A percentile compares a stretch with the other conserved stretches of the same genome.
Conservation (phyloP, 805 yeast genomes). For the Yarrowia bubula region DNA sequence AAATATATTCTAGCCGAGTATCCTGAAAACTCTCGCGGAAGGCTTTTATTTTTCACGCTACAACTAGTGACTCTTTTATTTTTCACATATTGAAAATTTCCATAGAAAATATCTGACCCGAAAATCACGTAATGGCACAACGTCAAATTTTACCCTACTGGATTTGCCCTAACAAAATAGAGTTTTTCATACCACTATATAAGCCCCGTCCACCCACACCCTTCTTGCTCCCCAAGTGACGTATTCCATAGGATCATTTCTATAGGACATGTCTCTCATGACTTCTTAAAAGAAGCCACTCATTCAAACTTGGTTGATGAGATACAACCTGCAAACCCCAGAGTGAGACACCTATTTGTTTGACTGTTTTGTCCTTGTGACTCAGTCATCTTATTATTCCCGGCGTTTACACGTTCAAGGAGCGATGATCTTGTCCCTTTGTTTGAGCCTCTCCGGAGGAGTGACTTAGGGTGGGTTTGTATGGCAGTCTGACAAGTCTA, state of each 20-base stretch:
- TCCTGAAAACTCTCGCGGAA: too few relatives aligned
- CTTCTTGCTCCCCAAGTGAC: slow-evolving; percentile 57
- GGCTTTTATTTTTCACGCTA: too few relatives aligned
- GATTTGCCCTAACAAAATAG: not conserved
- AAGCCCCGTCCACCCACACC: not conserved
- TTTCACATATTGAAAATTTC: too few relatives aligned
- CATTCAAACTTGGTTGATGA: slow-evolving; percentile 99
- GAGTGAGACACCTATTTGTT: slow-evolving; percentile 67
- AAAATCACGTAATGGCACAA: too few relatives aligned
- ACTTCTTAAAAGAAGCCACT: slow-evolving; percentile 98
- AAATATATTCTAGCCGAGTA: too few relatives aligned
- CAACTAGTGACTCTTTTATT: too few relatives aligned
- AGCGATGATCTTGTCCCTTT: slow-evolving; percentile 99
- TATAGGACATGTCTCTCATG: slow-evolving; percentile 99
- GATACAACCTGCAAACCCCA: slow-evolving; percentile 89
- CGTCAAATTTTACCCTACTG: too few relatives aligned
- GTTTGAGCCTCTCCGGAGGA: slow-evolving; percentile 83
- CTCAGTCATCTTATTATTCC: slow-evolving; percentile 29
- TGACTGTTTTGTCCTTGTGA: slow-evolving; percentile 64
- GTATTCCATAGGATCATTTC: slow-evolving; percentile 99
- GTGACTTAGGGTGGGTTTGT: slow-evolving; percentile 89
- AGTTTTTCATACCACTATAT: not conserved
- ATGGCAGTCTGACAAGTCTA: slow-evolving; percentile 99
- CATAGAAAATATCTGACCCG: too few relatives aligned
- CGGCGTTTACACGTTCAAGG: slow-evolving; percentile 44